A percentile compares a stretch with the other conserved stretches of the same genome.
These are phyloP conservation scores for Cadophora malorum DNA, from an alignment of 2,329 filamentous ascomycete species.

Conservation along the genomic window DNA sequence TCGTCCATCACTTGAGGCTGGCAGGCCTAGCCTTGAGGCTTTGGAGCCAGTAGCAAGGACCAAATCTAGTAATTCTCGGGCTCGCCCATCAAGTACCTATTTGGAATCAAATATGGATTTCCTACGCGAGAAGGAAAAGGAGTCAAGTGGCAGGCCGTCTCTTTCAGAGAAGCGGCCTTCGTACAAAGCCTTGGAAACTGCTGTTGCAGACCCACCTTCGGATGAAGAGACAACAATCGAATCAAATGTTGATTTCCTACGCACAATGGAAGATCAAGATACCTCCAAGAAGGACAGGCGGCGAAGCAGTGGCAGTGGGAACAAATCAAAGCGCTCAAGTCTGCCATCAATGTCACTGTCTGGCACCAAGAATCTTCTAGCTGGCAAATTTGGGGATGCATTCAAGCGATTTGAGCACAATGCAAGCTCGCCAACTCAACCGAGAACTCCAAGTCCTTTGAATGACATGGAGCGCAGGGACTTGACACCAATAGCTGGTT, in stretches of 20 bases:
- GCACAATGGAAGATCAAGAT: conserved; percentile 73
- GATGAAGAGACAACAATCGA: conserved; percentile 67
- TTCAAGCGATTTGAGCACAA: conserved; percentile 85
- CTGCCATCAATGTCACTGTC: conserved; percentile 71
- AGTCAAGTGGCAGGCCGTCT: conserved; percentile 51
- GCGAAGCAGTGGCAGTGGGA: conserved; percentile 57
- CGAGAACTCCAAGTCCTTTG: conserved; percentile 53
- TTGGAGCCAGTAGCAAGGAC: conserved; percentile 66
- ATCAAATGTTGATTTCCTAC: conserved; percentile 84
- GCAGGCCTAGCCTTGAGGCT: conserved; percentile 69
- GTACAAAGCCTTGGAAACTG: conserved; percentile 37
- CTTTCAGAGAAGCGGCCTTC: conserved; percentile 44
- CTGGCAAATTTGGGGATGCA: conserved; percentile 88
- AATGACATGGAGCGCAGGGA: conserved; percentile 50
- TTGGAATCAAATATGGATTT: conserved; percentile 84
- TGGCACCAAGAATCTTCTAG: conserved; percentile 81
- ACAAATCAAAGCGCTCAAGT: conserved; percentile 74
- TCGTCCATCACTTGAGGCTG: conserved; percentile 74
- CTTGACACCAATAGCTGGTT: conserved; percentile 74
- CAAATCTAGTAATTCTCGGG: conserved; percentile 68
- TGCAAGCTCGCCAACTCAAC: conserved; percentile 48
- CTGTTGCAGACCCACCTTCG: conserved; percentile 47
- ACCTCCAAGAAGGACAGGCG: conserved; percentile 58
- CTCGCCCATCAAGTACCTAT: conserved; percentile 82
- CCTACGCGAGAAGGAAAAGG: conserved; percentile 79